These are phyloP conservation scores for Tulasnella sp. DNA, from an alignment of 768 basidiomycete species.

Conservation along the genomic window DNA sequence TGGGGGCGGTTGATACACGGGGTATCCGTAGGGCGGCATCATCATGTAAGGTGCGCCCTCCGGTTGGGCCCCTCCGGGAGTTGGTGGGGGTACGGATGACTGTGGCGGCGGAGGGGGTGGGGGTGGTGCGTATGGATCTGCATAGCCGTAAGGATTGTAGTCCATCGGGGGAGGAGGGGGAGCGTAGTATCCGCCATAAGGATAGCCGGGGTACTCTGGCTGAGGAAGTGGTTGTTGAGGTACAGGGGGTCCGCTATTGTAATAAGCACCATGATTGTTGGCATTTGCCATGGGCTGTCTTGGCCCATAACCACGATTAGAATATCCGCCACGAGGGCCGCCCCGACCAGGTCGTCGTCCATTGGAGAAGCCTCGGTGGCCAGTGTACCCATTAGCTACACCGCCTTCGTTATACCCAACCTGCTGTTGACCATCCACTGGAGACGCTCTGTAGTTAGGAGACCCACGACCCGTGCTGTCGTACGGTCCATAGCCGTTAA, in stretches of 20 bases:
- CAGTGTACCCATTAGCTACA: not conserved
- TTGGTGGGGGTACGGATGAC: conserved; percentile 12
- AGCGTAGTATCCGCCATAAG: not conserved
- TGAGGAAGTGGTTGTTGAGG: conserved; percentile 7
- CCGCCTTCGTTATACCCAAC: not conserved
- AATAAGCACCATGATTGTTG: not conserved
- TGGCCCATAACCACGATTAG: conserved; percentile 23
- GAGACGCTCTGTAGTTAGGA: conserved; percentile 1
- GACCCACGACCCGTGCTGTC: conserved; percentile 15
- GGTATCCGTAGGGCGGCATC: conserved; percentile 3
- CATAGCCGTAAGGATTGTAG: not conserved
- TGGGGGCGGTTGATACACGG: not conserved
- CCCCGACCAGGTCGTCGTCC: conserved; percentile 13
- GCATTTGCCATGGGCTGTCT: not conserved
- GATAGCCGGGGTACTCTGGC: not conserved
- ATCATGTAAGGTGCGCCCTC: conserved; percentile 4
- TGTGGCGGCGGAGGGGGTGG: not conserved
- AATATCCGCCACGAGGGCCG: conserved; percentile 12
- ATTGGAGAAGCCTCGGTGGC: not conserved
- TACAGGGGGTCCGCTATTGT: conserved; percentile 2
- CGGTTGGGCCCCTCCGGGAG: conserved; percentile 14
- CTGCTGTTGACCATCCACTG: conserved; percentile 4
- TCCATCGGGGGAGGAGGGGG: conserved; percentile 12
- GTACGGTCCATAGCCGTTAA: conserved; percentile 9
- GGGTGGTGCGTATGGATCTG: conserved; percentile 13